These are phyloP conservation scores for Borovskyia barvae DNA, from an alignment of 208 protist species.

Conservation along the genomic window DNA sequence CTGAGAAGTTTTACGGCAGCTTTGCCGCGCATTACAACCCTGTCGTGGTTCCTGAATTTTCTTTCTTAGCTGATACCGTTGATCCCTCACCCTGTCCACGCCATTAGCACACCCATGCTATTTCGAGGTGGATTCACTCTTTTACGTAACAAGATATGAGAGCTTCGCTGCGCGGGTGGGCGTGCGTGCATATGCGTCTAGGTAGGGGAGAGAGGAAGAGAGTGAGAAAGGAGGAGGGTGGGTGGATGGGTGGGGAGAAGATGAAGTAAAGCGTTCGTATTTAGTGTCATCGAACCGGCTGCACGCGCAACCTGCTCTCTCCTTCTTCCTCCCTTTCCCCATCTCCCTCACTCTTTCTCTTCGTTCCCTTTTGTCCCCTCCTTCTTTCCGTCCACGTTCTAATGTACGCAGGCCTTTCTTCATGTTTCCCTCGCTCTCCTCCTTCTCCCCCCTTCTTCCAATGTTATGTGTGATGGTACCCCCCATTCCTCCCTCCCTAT, in stretches of 20 bases:
- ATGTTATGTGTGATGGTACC: too few relatives aligned
- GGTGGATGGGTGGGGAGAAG: background rate
- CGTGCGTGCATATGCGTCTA: too few relatives aligned
- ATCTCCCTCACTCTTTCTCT: background rate
- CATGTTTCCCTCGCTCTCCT: too few relatives aligned
- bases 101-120: background rate
- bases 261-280: too few relatives aligned
- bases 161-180: too few relatives aligned
- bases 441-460: too few relatives aligned
- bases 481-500: too few relatives aligned
- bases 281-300: too few relatives aligned
- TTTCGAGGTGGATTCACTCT: background rate
- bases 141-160: too few relatives aligned
- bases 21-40: background rate
- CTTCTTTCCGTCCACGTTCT: background rate
- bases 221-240: background rate
- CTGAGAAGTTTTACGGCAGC: background rate
- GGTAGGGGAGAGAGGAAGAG: background rate
- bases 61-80: constrained; percentile 8
- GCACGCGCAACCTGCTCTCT: background rate
- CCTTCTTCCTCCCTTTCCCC: background rate
- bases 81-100: constrained; percentile 7
- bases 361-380: background rate
- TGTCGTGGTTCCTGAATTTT: constrained; percentile 4
- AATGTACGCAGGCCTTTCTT: too few relatives aligned